Evolutionary conservation across 2,329 filamentous ascomycete genomes (phyloP).

Genomic region (Aureobasidium sp.): DNA sequence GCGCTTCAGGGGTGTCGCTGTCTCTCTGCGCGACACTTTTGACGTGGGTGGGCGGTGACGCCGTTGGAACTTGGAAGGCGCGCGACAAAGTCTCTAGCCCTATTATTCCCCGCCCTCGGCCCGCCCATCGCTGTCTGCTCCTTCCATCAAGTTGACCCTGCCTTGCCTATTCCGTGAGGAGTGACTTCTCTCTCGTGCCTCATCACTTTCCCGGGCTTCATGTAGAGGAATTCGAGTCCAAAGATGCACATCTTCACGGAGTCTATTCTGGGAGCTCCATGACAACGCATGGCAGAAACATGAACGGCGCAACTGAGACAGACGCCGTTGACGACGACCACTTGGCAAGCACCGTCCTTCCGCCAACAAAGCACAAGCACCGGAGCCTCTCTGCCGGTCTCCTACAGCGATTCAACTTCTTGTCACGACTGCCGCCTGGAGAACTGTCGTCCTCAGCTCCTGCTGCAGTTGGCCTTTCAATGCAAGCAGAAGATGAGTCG

Average conservation of each 20-base stretch:
- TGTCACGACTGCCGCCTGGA: background rate
- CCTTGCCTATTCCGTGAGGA: background rate
- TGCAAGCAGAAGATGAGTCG: conserved; percentile 29
- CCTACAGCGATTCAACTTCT: conserved; percentile 10
- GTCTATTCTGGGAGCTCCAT: background rate
- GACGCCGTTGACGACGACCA: conserved; percentile 8
- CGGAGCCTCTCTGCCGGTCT: conserved; percentile 6
- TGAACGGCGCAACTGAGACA: conserved; percentile 12
- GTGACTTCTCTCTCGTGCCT: background rate
- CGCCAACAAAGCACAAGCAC: background rate
- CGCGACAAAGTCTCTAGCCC: background rate
- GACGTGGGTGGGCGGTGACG: conserved; percentile 3
- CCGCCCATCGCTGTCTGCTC: background rate
- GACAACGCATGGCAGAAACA: conserved; percentile 9
- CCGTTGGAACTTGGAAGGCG: background rate
- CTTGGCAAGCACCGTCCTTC: background rate
- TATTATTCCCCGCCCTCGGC: conserved; percentile 4
- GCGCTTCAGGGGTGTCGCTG: conserved; percentile 5
- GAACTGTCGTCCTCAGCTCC: conserved; percentile 3
- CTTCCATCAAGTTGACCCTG: background rate
- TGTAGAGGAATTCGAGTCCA: background rate
- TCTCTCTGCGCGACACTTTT: conserved; percentile 14
- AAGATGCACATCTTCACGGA: background rate
- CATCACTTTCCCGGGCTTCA: background rate
- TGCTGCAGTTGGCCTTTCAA: conserved; percentile 8